These are phyloP conservation scores for Paramecium bursaria DNA, from an alignment of 73 alveolate genomes.

Conservation along the genomic window DNA sequence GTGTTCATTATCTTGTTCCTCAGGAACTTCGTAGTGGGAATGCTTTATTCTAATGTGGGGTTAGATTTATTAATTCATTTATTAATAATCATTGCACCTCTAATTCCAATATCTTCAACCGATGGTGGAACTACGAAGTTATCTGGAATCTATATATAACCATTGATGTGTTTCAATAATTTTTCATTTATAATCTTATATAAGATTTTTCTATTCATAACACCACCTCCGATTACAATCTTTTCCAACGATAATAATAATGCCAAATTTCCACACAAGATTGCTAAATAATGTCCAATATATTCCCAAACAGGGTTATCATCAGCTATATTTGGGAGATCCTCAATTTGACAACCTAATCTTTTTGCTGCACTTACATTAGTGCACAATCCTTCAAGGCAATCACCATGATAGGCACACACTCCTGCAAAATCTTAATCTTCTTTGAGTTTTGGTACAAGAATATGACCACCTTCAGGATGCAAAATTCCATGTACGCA, in stretches of 20 bases:
- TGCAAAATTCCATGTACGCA: conserved; percentile 89
- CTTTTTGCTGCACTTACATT: conserved; percentile 85
- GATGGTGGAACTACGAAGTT: neutral
- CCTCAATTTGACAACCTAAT: conserved; percentile 76
- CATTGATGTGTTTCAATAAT: conserved; percentile 54
- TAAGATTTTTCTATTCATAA: conserved; percentile 87
- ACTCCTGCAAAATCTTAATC: conserved; percentile 74
- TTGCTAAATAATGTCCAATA: conserved; percentile 85
- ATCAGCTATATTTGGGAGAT: conserved; percentile 73
- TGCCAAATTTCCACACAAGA: conserved; percentile 76
- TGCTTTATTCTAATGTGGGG: conserved; percentile 29
- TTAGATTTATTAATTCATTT: neutral
- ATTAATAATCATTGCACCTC: conserved; percentile 16
- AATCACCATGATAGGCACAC: conserved; percentile 84
- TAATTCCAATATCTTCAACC: conserved; percentile 4
- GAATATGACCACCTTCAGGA: conserved; percentile 95
- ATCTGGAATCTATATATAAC: conserved; percentile 54
- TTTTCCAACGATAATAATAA: conserved; percentile 79
- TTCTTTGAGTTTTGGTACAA: neutral
- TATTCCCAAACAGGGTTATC: conserved; percentile 90
- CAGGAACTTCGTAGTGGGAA: conserved; percentile 51
- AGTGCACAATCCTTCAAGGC: conserved; percentile 90
- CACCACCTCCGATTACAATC: conserved; percentile 97
- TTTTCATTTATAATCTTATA: conserved; percentile 72
- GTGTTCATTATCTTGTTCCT: conserved; percentile 9